Conservation (phyloP, 2,329 filamentous ascomycete species). For the Pseudopyricularia cyperi region DNA sequence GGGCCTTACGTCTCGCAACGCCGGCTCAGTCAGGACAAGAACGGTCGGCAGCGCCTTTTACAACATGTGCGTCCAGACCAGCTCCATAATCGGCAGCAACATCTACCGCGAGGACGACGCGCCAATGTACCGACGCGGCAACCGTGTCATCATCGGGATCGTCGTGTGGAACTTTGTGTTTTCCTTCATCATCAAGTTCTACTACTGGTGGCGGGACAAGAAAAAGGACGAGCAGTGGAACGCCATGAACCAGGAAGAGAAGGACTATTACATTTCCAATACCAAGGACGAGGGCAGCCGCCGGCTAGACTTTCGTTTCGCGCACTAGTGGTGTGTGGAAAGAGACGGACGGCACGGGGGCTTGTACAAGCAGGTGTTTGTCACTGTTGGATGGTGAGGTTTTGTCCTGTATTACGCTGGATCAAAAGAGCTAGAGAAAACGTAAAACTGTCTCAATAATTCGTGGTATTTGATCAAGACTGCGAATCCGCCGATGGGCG, state of each 20-base stretch:
- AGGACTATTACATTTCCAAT: constrained; percentile 30
- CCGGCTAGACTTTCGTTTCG: constrained; percentile 28
- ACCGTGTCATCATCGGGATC: constrained; percentile 37
- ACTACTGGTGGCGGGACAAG: constrained; percentile 37
- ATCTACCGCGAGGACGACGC: constrained; percentile 44
- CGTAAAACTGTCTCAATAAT: no score
- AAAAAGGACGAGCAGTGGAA: constrained; percentile 32
- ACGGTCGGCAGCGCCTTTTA: constrained; percentile 47
- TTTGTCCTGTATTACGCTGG: no score
- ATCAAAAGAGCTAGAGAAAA: no score
- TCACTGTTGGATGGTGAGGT: no score
- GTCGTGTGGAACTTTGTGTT: constrained; percentile 33
- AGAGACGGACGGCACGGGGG: no score
- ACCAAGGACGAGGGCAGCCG: constrained; percentile 30
- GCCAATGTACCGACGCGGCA: constrained; percentile 39
- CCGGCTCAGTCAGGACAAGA: constrained; percentile 44
- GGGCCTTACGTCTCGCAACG: constrained; percentile 26
- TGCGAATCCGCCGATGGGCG: no score
- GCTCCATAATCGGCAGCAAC: constrained; percentile 18
- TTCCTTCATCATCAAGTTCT: constrained; percentile 36
- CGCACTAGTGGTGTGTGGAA: constrained; percentile 14
- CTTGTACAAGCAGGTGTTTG: no score
- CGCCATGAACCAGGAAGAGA: constrained; percentile 32
- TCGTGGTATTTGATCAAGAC: no score
- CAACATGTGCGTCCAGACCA: constrained; percentile 29